These are phyloP conservation scores for Aschersonia sp. DNA, from an alignment of 2,329 filamentous ascomycete genomes.

Conservation along the genomic window DNA sequence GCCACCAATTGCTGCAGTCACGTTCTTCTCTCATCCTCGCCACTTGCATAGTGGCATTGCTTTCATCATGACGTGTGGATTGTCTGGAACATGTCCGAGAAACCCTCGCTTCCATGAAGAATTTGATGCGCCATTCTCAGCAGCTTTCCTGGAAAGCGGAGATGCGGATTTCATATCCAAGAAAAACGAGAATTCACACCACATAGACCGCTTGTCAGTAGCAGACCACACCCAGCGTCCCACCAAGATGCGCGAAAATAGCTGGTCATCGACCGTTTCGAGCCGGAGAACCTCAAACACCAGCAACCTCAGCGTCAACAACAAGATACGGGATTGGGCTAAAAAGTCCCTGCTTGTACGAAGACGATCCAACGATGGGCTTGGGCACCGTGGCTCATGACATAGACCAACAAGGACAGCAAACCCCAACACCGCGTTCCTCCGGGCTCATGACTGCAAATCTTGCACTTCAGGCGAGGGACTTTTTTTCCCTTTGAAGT, in stretches of 20 bases:
- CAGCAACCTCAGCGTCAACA: slow-evolving; percentile 13
- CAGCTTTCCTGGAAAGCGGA: slow-evolving; percentile 17
- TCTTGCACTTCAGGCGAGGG: too few relatives aligned
- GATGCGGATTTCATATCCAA: slow-evolving; percentile 7
- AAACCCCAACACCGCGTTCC: too few relatives aligned
- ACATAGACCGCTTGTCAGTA: too few relatives aligned
- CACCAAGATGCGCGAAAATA: slow-evolving; percentile 8
- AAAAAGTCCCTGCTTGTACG: slow-evolving; percentile 15
- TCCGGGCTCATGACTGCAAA: too few relatives aligned
- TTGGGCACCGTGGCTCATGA: background rate
- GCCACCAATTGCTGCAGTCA: background rate
- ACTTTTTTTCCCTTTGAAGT: too few relatives aligned
- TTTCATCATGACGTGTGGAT: too few relatives aligned
- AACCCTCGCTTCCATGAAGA: slow-evolving; percentile 22
- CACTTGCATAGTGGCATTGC: too few relatives aligned
- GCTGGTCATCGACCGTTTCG: slow-evolving; percentile 13
- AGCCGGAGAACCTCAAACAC: slow-evolving; percentile 9
- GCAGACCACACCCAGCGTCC: background rate
- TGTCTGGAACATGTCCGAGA: background rate
- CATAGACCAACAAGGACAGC: too few relatives aligned
- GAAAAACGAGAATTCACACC: too few relatives aligned
- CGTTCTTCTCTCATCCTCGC: too few relatives aligned
- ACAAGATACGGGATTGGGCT: slow-evolving; percentile 18
- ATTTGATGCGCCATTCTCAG: slow-evolving; percentile 23
- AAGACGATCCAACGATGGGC: slow-evolving; percentile 5